Conservation (phyloP, 2,329 filamentous ascomycete genomes). For the Hypoxylon sp. region DNA sequence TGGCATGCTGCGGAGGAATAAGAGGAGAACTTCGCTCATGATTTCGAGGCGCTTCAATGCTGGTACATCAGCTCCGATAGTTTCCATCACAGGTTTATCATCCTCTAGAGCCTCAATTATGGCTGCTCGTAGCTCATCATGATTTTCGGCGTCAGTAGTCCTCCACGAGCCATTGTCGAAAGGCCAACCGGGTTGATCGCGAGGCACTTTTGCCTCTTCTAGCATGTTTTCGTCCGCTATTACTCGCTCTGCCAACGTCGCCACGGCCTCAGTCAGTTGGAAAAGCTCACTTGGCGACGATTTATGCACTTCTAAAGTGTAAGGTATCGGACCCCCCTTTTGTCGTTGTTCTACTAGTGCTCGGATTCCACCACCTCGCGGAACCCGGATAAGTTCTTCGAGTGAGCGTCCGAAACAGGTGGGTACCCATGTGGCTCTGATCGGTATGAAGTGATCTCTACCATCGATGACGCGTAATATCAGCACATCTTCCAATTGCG, state of each 20-base stretch:
- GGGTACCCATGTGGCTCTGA: conserved; percentile 83
- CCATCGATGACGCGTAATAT: conserved; percentile 87
- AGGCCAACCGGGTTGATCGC: conserved; percentile 71
- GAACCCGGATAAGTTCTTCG: conserved; percentile 89
- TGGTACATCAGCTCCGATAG: conserved; percentile 74
- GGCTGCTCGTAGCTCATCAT: conserved; percentile 50
- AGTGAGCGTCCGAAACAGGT: conserved; percentile 88
- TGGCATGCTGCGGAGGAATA: conserved; percentile 80
- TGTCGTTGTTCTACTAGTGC: conserved; percentile 58
- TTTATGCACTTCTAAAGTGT: conserved; percentile 74
- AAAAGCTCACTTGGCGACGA: conserved; percentile 92
- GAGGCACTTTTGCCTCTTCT: conserved; percentile 66
- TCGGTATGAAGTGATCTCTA: conserved; percentile 90
- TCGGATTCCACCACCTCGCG: conserved; percentile 83
- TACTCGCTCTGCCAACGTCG: conserved; percentile 69
- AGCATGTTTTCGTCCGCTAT: conserved; percentile 75
- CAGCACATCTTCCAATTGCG: conserved; percentile 85
- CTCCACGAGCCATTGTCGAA: conserved; percentile 59
- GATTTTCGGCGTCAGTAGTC: conserved; percentile 49
- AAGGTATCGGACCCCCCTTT: conserved; percentile 65
- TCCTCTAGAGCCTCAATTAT: conserved; percentile 80
- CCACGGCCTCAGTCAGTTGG: conserved; percentile 85
- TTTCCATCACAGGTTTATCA: conserved; percentile 71
- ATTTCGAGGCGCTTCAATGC: conserved; percentile 81
- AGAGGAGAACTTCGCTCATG: conserved; percentile 77